Conservation (phyloP, 345 rosid genomes). For the Brassica rapa region DNA sequence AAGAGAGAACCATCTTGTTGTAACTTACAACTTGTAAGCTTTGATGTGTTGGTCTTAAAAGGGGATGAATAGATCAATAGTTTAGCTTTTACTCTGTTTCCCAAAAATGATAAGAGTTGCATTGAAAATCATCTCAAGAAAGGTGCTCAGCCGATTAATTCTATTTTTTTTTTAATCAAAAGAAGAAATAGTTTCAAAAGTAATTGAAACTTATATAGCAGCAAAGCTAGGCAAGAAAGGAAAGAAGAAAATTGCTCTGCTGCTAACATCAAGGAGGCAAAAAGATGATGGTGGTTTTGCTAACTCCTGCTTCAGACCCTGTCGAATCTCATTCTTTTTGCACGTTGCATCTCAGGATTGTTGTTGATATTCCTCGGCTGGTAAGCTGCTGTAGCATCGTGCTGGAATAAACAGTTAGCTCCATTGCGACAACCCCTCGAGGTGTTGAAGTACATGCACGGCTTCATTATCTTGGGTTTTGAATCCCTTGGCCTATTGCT, state of each 20-base stretch:
- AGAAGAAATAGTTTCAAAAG: slow-evolving; percentile 4
- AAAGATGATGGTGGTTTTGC: slow-evolving; percentile 18
- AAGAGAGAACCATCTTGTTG: background rate
- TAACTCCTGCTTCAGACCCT: slow-evolving; percentile 71
- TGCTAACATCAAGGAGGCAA: slow-evolving; percentile 22
- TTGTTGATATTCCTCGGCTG: slow-evolving; percentile 51
- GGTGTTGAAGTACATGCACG: slow-evolving; percentile 87
- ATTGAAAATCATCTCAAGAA: background rate
- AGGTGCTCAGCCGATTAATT: slow-evolving; percentile 13
- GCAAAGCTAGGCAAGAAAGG: slow-evolving; percentile 27
- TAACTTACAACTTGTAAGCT: too few species aligned
- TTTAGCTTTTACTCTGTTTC: background rate
- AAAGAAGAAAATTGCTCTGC: slow-evolving; percentile 20
- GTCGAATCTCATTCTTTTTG: slow-evolving; percentile 92
- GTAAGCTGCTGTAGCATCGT: slow-evolving; percentile 61
- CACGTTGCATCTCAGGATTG: slow-evolving; percentile 54
- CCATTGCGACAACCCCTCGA: slow-evolving; percentile 91
- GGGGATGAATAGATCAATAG: too few species aligned
- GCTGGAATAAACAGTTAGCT: slow-evolving; percentile 80
- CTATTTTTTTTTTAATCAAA: slow-evolving; percentile 11
- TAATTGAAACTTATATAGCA: slow-evolving; percentile 29
- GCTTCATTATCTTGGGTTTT: slow-evolving; percentile 81
- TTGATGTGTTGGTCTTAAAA: background rate
- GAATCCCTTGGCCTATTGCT: slow-evolving; percentile 49
- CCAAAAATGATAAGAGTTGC: background rate